Percentiles rank a stretch among this genome's conserved stretches.
Evolutionary conservation across 192 early-diverging fungal genomes (phyloP).

Genomic region (Mortierella claussenii): DNA sequence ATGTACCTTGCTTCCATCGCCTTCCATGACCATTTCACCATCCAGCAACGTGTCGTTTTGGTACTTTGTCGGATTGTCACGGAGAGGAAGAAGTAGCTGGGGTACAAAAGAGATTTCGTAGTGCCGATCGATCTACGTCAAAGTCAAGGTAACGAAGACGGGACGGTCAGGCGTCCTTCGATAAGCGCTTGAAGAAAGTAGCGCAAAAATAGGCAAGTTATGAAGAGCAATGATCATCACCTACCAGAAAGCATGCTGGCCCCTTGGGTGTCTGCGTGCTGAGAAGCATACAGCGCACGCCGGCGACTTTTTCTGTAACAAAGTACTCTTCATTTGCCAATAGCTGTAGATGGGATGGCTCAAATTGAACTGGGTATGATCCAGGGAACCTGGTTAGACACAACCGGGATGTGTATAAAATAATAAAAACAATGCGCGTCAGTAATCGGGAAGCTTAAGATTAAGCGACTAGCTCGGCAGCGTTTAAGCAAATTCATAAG

Average conservation of each 20-base stretch:
- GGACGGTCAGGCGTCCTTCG: background rate
- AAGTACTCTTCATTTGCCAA: constrained; percentile 70
- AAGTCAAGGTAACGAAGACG: too few relatives aligned
- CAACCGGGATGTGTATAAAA: background rate
- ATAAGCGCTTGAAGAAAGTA: background rate
- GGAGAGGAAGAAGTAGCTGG: constrained; percentile 64
- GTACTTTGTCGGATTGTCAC: constrained; percentile 56
- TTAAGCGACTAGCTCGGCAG: too few relatives aligned
- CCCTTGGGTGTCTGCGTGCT: constrained; percentile 62
- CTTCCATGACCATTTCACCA: constrained; percentile 78
- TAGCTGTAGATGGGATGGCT: constrained; percentile 55
- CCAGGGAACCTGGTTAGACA: constrained; percentile 65
- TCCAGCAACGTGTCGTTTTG: constrained; percentile 79
- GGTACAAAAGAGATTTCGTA: constrained; percentile 71
- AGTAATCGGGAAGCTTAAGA: too few relatives aligned
- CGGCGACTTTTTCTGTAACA: constrained; percentile 66
- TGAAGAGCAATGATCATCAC: background rate
- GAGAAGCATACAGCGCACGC: constrained; percentile 61
- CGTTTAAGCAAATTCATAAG: background rate
- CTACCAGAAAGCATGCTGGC: constrained; percentile 66
- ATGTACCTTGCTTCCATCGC: constrained; percentile 59
- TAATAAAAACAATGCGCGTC: background rate
- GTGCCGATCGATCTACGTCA: constrained; percentile 79
- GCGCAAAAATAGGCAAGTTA: too few relatives aligned
- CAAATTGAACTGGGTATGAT: constrained; percentile 67